A percentile compares a stretch with the other conserved stretches of the same genome.
phyloP scores from a whole-genome alignment of 169 alveolate species.

The Blepharisma undulans region DNA sequence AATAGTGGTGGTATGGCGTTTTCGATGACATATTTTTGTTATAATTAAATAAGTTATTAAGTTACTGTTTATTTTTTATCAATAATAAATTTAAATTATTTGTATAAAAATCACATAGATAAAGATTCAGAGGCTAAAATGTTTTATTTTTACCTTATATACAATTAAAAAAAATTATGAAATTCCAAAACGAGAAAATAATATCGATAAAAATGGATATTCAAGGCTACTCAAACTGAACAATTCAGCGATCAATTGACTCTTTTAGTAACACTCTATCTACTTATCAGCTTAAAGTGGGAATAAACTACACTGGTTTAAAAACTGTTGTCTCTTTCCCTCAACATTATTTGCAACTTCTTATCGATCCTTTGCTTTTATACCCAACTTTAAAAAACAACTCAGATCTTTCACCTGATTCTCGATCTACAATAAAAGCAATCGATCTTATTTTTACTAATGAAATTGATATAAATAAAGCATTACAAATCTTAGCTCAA shows the following conservation, averaged over 20 bases:
- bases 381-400: neutral
- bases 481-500: neutral
- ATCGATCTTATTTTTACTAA: neutral
- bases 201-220: neutral
- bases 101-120: no score
- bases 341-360: neutral
- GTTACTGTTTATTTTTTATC: no score
- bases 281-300: neutral
- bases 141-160: no score
- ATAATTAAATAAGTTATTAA: no score
- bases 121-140: neutral
- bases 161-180: no score
- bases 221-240: neutral
- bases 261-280: neutral
- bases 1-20: neutral
- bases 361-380: neutral
- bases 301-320: neutral
- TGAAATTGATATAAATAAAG: neutral
- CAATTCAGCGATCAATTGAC: neutral
- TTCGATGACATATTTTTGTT: neutral
- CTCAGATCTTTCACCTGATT: neutral
- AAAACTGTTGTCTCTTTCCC: neutral
- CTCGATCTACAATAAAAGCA: neutral
- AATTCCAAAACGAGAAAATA: no score
- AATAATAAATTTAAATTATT: no score